Conservation (phyloP, 2,329 filamentous ascomycete genomes). For the Calonectria leucothoes region DNA sequence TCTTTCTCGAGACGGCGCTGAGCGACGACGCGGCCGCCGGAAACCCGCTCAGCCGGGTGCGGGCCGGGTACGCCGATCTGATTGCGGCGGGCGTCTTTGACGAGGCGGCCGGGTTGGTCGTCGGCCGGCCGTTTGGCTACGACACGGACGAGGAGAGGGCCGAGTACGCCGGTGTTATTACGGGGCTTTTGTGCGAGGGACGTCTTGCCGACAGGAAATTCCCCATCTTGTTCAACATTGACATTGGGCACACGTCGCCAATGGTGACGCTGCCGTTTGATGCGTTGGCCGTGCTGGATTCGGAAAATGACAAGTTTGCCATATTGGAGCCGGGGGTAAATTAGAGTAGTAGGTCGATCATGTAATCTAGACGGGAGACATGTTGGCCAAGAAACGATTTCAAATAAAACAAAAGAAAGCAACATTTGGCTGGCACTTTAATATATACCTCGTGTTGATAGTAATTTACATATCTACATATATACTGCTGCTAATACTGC, state of each 20-base stretch:
- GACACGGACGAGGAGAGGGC: slow-evolving; percentile 44
- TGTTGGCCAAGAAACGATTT: not conserved
- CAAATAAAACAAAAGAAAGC: not conserved
- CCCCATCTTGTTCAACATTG: slow-evolving; percentile 55
- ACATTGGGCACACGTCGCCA: slow-evolving; percentile 56
- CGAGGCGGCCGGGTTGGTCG: slow-evolving; percentile 52
- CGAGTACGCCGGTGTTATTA: slow-evolving; percentile 46
- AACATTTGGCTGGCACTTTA: not conserved
- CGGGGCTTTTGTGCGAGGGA: slow-evolving; percentile 49
- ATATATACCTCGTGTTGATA: not conserved
- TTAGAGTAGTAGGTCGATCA: too few relatives aligned
- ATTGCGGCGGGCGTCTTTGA: slow-evolving; percentile 56
- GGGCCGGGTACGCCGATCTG: slow-evolving; percentile 52
- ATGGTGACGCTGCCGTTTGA: slow-evolving; percentile 56
- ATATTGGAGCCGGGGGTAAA: slow-evolving; percentile 41
- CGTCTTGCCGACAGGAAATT: slow-evolving; percentile 45
- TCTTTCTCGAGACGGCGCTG: slow-evolving; percentile 55
- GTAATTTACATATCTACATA: not conserved
- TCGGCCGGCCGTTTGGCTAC: slow-evolving; percentile 56
- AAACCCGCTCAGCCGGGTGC: slow-evolving; percentile 42
- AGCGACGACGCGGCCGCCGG: slow-evolving; percentile 42
- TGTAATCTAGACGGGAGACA: too few relatives aligned
- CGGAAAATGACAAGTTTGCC: slow-evolving; percentile 49
- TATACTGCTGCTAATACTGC: not conserved
- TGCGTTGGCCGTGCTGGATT: slow-evolving; percentile 51